phyloP scores from a whole-genome alignment of 1,139 yeast genomes.

The Meyerozyma smithsonii region DNA sequence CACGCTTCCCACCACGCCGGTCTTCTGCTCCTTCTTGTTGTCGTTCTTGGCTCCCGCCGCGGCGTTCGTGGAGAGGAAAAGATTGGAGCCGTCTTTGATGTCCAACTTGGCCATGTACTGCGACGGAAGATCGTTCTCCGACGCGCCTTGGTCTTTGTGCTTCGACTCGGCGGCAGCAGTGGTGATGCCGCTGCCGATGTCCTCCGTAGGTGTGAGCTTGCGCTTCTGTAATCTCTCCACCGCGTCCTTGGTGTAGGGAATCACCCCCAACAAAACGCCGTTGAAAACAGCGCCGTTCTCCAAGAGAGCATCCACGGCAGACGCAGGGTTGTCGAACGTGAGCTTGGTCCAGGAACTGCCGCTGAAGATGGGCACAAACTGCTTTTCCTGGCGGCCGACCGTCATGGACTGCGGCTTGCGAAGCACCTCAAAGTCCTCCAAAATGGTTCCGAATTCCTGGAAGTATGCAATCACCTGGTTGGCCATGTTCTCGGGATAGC shows the following conservation, averaged over 20 bases:
- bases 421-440: conserved; percentile 62
- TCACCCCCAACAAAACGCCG: conserved; percentile 73
- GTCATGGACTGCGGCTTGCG: conserved; percentile 2
- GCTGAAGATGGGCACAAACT: conserved; percentile 61
- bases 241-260: conserved; percentile 57
- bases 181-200: conserved; percentile 46
- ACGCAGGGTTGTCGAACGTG: conserved; percentile 69
- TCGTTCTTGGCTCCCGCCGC: conserved; percentile 17
- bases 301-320: conserved; percentile 78
- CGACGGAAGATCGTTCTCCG: conserved; percentile 10
- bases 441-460: conserved; percentile 71
- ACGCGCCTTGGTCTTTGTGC: conserved; percentile 8
- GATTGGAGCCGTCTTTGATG: conserved; percentile 37
- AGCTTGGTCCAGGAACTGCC: conserved; percentile 88
- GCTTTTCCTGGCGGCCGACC: conserved; percentile 4
- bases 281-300: conserved; percentile 75
- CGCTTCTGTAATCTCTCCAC: conserved; percentile 62
- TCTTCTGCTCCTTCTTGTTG: conserved; percentile 22
- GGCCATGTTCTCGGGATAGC: conserved; percentile 77
- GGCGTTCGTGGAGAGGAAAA: conserved; percentile 26
- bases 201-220: conserved; percentile 47
- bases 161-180: conserved; percentile 17
- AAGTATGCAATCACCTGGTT: conserved; percentile 68
- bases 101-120: conserved; percentile 26
- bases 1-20: conserved; percentile 32